phyloP scores from a whole-genome alignment of 2,329 filamentous ascomycete species.

The Lomentospora prolificans region DNA sequence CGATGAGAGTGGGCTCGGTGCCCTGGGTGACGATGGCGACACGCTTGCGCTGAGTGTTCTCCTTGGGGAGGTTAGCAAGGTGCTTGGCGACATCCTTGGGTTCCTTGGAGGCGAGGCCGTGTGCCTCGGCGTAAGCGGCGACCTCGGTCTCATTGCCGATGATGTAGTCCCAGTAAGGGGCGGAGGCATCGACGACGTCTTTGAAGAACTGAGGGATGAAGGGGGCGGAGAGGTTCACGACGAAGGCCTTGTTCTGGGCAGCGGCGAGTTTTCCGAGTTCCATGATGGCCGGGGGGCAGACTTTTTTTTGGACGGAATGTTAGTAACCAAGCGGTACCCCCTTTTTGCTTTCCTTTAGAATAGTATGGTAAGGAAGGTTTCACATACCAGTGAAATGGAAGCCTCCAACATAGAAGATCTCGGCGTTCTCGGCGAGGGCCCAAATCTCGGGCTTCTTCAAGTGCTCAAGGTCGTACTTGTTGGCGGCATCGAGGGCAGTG shows the following conservation, averaged over 20 bases:
- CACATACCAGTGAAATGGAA: conserved; percentile 74
- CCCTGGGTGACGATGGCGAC: conserved; percentile 92
- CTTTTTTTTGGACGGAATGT: conserved; percentile 24
- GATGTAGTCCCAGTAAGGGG: conserved; percentile 90
- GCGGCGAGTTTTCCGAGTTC: conserved; percentile 87
- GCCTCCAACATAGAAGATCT: conserved; percentile 87
- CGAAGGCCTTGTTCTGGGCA: conserved; percentile 79
- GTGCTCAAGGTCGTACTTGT: conserved; percentile 93
- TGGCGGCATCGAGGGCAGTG: conserved; percentile 92
- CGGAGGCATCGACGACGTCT: conserved; percentile 75
- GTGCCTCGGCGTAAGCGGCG: conserved; percentile 73
- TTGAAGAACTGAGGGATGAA: conserved; percentile 99
- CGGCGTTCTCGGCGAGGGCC: conserved; percentile 79
- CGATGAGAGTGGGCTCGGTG: conserved; percentile 81
- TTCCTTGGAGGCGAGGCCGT: conserved; percentile 64
- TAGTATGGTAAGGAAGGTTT: too few species aligned
- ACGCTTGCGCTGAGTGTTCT: conserved; percentile 74
- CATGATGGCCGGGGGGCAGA: conserved; percentile 83
- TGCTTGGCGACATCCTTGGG: conserved; percentile 76
- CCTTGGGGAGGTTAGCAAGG: conserved; percentile 84
- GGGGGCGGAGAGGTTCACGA: conserved; percentile 85
- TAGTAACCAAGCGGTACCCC: too few species aligned
- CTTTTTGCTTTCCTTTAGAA: too few species aligned
- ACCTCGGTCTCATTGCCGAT: conserved; percentile 98
- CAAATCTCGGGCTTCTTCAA: conserved; percentile 86